A percentile compares a stretch with the other conserved stretches of the same genome.
Conservation (phyloP, 176 grass and related monocot genomes). For the Coix lacrymajobi region DNA sequence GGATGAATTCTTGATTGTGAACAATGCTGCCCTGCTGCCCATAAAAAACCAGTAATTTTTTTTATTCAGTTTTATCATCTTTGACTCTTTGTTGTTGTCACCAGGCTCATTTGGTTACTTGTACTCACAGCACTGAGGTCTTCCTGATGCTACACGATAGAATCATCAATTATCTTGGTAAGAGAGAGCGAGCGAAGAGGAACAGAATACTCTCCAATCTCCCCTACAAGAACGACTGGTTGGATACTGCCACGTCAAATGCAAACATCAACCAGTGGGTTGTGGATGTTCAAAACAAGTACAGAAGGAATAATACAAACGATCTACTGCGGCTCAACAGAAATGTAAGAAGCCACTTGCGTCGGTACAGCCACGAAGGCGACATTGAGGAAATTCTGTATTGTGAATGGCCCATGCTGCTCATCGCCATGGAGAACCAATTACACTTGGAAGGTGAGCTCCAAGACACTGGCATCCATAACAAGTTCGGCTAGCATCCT, state of each 20-base stretch:
- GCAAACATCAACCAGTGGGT: not conserved
- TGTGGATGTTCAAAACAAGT: not conserved
- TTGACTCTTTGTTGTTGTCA: not conserved
- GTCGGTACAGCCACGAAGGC: not conserved
- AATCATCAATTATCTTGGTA: not conserved
- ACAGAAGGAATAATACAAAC: not conserved
- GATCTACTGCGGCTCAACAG: not conserved
- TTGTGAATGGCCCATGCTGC: conserved; percentile 2
- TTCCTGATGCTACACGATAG: not conserved
- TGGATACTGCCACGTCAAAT: conserved; percentile 1
- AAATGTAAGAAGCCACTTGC: conserved; percentile 9
- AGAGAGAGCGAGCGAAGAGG: not conserved
- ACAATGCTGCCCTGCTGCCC: not conserved
- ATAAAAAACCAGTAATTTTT: not conserved
- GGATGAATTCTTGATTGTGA: not conserved
- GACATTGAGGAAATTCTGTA: not conserved
- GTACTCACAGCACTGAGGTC: not conserved
- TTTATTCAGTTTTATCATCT: not conserved
- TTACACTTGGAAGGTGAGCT: conserved; percentile 2
- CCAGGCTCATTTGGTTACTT: not conserved
- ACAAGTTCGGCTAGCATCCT: not conserved
- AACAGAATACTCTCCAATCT: not conserved
- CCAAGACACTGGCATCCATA: not conserved
- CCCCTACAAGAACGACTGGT: not conserved
- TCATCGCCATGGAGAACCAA: not conserved